Conservation (phyloP, 129 eudicot species). For the Pseudognaphalium luteoalbum region DNA sequence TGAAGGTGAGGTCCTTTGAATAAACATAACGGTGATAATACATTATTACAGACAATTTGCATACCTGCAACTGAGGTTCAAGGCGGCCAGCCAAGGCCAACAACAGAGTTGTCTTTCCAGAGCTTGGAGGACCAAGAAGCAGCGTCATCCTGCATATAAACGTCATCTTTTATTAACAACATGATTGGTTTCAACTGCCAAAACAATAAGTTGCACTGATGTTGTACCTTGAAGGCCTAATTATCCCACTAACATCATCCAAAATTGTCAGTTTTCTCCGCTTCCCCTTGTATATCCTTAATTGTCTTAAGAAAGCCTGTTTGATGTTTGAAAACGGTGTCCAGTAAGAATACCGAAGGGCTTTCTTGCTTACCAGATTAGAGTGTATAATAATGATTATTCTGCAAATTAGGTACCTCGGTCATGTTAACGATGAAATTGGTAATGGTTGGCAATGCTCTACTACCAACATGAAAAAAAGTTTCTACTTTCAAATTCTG, state of each 20-base stretch:
- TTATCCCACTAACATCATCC: conserved; percentile 84
- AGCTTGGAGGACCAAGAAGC: conserved; percentile 95
- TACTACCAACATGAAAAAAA: conserved; percentile 77
- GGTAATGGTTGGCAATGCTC: conserved; percentile 96
- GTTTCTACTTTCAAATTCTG: conserved; percentile 77
- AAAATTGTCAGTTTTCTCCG: conserved; percentile 72
- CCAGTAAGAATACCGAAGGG: conserved; percentile 10
- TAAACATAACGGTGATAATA: neutral
- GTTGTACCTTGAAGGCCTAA: conserved; percentile 87
- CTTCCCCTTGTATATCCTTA: conserved; percentile 67
- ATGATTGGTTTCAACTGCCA: conserved; percentile 5
- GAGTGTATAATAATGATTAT: conserved; percentile 1
- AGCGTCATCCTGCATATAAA: conserved; percentile 67
- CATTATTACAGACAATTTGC: conserved; percentile 24
- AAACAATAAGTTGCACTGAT: conserved; percentile 14
- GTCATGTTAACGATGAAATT: conserved; percentile 89
- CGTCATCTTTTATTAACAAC: conserved; percentile 22
- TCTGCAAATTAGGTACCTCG: conserved; percentile 54
- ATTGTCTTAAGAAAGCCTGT: conserved; percentile 77
- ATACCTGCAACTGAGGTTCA: conserved; percentile 69
- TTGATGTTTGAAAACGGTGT: conserved; percentile 10
- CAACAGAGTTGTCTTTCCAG: conserved; percentile 86
- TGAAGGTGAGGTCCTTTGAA: neutral
- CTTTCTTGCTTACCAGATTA: neutral
- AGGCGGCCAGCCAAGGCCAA: conserved; percentile 91